Percentiles rank a stretch among this genome's conserved stretches.
Evolutionary conservation across 306 rosid genomes (phyloP).

Genomic region (Adenanthera pavonina): DNA sequence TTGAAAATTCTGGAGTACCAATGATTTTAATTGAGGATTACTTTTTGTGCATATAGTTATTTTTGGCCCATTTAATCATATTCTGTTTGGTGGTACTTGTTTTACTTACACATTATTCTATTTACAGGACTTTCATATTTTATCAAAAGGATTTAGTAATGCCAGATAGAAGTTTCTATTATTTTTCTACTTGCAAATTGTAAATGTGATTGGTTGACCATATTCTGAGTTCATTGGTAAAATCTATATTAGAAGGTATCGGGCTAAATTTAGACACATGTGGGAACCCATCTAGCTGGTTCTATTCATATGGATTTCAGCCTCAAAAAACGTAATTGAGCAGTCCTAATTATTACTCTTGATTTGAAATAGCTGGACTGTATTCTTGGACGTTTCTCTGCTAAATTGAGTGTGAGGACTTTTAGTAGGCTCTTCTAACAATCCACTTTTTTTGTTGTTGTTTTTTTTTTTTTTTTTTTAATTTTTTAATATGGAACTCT

Average conservation of each 20-base stretch:
- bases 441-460: background rate
- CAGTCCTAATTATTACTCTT: background rate
- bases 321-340: background rate
- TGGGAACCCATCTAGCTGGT: background rate
- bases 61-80: background rate
- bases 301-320: slow-evolving; percentile 13
- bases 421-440: background rate
- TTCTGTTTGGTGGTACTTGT: background rate
- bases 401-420: background rate
- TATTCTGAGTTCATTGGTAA: background rate
- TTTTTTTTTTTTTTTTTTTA: background rate
- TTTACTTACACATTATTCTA: background rate
- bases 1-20: background rate
- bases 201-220: background rate
- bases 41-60: slow-evolving; percentile 6
- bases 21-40: background rate
- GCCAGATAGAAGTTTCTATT: background rate
- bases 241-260: background rate
- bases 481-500: background rate
- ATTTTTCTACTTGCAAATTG: slow-evolving; percentile 4
- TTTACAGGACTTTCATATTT: background rate
- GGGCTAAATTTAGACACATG: background rate
- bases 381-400: background rate
- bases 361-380: slow-evolving; percentile 12
- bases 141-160: background rate